These are phyloP conservation scores for Claviceps humidiphila DNA, from an alignment of 2,329 filamentous ascomycete genomes.

Conservation along the genomic window DNA sequence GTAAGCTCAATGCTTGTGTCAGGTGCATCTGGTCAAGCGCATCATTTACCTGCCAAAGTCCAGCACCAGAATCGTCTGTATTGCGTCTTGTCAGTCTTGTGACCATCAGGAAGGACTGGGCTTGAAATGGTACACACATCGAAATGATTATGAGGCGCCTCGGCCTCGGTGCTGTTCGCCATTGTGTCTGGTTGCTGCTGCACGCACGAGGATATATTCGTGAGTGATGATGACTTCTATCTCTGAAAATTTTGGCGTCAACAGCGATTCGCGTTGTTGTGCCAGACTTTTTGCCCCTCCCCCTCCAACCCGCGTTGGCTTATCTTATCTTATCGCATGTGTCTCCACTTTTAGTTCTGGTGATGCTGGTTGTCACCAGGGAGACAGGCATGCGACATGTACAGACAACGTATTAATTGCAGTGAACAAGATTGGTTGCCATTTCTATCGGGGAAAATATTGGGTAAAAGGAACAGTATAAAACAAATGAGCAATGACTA, in stretches of 20 bases:
- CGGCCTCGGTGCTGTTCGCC: constrained; percentile 4
- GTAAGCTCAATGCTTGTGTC: not conserved
- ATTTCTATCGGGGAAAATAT: too few relatives aligned
- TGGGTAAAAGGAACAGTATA: too few relatives aligned
- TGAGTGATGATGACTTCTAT: not conserved
- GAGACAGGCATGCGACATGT: too few relatives aligned
- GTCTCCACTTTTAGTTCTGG: too few relatives aligned
- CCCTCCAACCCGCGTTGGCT: not conserved
- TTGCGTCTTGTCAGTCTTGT: not conserved
- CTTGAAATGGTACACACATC: constrained; percentile 1
- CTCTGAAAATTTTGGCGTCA: not conserved
- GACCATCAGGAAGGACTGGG: not conserved
- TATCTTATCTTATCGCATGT: not conserved
- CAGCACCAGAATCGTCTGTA: constrained; percentile 53
- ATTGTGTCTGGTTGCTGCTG: not conserved
- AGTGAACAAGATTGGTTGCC: too few relatives aligned
- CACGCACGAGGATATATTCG: not conserved
- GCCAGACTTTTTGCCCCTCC: not conserved
- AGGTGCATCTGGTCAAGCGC: not conserved
- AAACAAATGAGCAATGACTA: too few relatives aligned
- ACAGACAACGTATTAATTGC: too few relatives aligned
- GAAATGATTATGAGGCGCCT: constrained; percentile 9
- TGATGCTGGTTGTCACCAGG: too few relatives aligned
- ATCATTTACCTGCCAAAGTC: constrained; percentile 38
- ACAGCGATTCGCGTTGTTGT: not conserved